Evolutionary conservation across 305 asterid species (phyloP), one percentile per base, ranked within the genome.

Genomic region (Ilex paraguariensis): DNA sequence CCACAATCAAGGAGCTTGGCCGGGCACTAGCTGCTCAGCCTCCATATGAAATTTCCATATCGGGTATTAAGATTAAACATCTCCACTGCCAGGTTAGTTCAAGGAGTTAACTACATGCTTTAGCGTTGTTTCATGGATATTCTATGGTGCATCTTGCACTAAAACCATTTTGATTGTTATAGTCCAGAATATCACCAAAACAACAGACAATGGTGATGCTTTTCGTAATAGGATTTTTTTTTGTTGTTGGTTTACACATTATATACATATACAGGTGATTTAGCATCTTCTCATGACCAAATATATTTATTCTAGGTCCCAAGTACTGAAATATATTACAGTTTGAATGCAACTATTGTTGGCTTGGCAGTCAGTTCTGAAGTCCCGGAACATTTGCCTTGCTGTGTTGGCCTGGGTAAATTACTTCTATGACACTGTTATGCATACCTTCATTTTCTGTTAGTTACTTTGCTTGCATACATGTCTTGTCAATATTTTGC

Each of bases 391-490:
- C 66, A 73, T 58, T 73, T 78, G 65, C 88, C 95, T 70, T 87
- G 67, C 31, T 93, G 99, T 76, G 88, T 90, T 63, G 96, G 99
- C 61, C 76, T 92, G 74, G 98, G 98, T 92, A 66, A 58, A 96
- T 81, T 30, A 46, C 36, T 57, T 49, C 10, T 58, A 8, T 31
- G 21, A 55, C 39, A 33, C 73, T 64, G 28, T 52, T 11, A 15
- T 3, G 9, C 42, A 8, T 36, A 36, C 42, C 6, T 36, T 36
- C 3, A 36, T 36, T 36, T 36, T 36, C 42, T 36, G 42, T 36
- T 0, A 8, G 42, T 36, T 36, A 36, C 42, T 36, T 5, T 36
- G 7, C 13, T 28, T 28, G 21, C n/a, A n/a, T 54, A 46, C n/a
- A 8, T 21, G 3, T 54, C 6, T 3, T 54, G 13, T 6, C 13